Percentiles rank a stretch among this genome's conserved stretches.
Evolutionary conservation across 2,329 filamentous ascomycete species (phyloP).

Genomic region (Pseudogymnoascus destructans): DNA sequence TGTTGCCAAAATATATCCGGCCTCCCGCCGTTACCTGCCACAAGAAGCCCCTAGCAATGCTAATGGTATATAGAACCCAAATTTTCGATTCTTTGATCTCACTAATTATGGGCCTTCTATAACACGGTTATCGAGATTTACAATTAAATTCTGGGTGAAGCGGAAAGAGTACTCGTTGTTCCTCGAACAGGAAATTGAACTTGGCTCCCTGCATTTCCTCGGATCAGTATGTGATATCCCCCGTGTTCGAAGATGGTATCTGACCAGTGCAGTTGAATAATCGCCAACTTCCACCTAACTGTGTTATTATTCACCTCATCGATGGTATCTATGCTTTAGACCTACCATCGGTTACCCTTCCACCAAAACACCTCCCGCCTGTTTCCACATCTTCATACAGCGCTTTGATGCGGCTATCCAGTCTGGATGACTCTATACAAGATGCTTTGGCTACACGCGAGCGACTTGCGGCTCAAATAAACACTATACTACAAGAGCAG

Average conservation of each 20-base stretch:
- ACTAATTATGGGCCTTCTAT: slow-evolving; percentile 46
- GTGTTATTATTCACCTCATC: slow-evolving; percentile 69
- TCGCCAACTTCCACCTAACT: slow-evolving; percentile 66
- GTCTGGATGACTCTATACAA: slow-evolving; percentile 80
- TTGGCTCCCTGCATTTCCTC: slow-evolving; percentile 66
- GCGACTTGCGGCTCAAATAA: slow-evolving; percentile 66
- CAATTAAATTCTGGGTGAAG: slow-evolving; percentile 62
- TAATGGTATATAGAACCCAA: slow-evolving; percentile 49
- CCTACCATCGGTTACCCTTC: slow-evolving; percentile 36
- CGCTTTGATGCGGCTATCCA: slow-evolving; percentile 74
- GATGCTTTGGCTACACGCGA: slow-evolving; percentile 72
- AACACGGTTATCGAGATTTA: slow-evolving; percentile 51
- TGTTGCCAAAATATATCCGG: not conserved
- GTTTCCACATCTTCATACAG: slow-evolving; percentile 69
- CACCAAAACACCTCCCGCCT: slow-evolving; percentile 38
- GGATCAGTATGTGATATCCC: slow-evolving; percentile 39
- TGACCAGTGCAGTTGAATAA: slow-evolving; percentile 44
- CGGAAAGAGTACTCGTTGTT: slow-evolving; percentile 47
- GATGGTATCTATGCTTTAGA: slow-evolving; percentile 81
- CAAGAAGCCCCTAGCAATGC: not conserved
- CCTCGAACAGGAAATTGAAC: slow-evolving; percentile 51
- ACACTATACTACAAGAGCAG: slow-evolving; percentile 36
- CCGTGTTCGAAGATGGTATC: not conserved
- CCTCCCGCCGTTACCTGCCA: not conserved
- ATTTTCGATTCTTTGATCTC: slow-evolving; percentile 75